These are phyloP conservation scores for Actinomucor elegans DNA, from an alignment of 371 early-diverging fungal genomes.

Conservation along the genomic window DNA sequence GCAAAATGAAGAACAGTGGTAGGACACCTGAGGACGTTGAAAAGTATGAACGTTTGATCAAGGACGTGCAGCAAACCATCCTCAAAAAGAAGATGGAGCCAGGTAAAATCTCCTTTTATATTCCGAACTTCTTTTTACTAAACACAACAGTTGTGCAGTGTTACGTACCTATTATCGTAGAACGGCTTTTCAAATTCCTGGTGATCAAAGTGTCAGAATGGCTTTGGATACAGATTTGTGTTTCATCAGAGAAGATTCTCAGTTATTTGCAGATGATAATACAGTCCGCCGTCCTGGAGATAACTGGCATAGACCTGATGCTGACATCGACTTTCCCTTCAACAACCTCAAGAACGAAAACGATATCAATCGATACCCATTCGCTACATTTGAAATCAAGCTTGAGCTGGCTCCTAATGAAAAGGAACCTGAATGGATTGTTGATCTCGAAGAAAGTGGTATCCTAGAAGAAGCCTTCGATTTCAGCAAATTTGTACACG, in stretches of 20 bases:
- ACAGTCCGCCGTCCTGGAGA: constrained; percentile 62
- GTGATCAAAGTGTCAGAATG: constrained; percentile 95
- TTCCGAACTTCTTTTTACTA: not conserved
- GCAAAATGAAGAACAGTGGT: constrained; percentile 75
- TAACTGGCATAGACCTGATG: constrained; percentile 93
- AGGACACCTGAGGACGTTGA: constrained; percentile 81
- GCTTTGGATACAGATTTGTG: constrained; percentile 98
- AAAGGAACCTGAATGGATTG: constrained; percentile 94
- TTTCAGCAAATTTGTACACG: constrained; percentile 99
- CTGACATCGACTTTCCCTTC: constrained; percentile 90
- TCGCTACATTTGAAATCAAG: constrained; percentile 98
- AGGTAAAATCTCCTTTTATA: constrained; percentile 44
- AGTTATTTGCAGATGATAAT: constrained; percentile 57
- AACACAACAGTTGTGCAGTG: constrained; percentile 28
- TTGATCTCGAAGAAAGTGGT: constrained; percentile 85
- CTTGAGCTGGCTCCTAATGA: constrained; percentile 89
- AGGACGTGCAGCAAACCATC: constrained; percentile 80
- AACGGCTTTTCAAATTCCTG: constrained; percentile 99
- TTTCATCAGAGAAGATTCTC: constrained; percentile 96
- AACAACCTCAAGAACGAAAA: constrained; percentile 62
- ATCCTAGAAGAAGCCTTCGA: constrained; percentile 97
- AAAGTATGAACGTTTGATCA: constrained; percentile 70
- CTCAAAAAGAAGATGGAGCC: constrained; percentile 78
- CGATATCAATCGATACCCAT: constrained; percentile 94
- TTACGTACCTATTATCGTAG: constrained; percentile 97